A percentile compares a stretch with the other conserved stretches of the same genome.
phyloP scores from a whole-genome alignment of 495 filamentous ascomycete species.

The Hypoxylon fuscum region DNA sequence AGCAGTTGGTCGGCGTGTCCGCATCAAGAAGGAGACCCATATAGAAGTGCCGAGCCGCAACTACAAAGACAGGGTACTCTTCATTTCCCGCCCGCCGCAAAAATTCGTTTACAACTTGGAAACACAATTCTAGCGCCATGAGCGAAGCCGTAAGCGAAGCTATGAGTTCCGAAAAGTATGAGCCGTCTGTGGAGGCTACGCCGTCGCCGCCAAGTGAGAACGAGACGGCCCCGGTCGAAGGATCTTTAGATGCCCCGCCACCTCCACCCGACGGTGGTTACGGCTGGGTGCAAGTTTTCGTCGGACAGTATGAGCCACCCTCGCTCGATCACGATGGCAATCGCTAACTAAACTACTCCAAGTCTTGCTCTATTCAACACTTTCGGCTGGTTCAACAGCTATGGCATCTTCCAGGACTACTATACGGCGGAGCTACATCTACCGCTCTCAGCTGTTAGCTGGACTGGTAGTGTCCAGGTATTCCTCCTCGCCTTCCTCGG shows the following conservation, averaged over 20 bases:
- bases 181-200: not conserved
- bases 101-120: not conserved
- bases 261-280: conserved; percentile 33
- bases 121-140: not conserved
- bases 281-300: conserved; percentile 35
- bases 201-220: conserved; percentile 17
- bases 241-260: not conserved
- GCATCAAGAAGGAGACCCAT: conserved; percentile 3
- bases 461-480: conserved; percentile 77
- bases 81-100: not conserved
- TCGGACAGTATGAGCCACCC: conserved; percentile 30
- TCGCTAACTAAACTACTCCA: conserved; percentile 8
- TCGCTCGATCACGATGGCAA: not conserved
- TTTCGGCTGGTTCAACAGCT: conserved; percentile 40
- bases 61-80: conserved; percentile 1
- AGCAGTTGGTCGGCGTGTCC: conserved; percentile 13
- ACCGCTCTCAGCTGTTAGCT: conserved; percentile 66
- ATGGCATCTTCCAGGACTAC: conserved; percentile 39
- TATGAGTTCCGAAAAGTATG: conserved; percentile 31
- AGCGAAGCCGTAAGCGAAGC: conserved; percentile 3
- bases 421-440: conserved; percentile 32
- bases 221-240: conserved; percentile 15
- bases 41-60: conserved; percentile 6
- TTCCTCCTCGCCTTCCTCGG: conserved; percentile 76
- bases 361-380: conserved; percentile 40